Conservation (phyloP, 257 asterid species). For the Solanum tarijense region DNA sequence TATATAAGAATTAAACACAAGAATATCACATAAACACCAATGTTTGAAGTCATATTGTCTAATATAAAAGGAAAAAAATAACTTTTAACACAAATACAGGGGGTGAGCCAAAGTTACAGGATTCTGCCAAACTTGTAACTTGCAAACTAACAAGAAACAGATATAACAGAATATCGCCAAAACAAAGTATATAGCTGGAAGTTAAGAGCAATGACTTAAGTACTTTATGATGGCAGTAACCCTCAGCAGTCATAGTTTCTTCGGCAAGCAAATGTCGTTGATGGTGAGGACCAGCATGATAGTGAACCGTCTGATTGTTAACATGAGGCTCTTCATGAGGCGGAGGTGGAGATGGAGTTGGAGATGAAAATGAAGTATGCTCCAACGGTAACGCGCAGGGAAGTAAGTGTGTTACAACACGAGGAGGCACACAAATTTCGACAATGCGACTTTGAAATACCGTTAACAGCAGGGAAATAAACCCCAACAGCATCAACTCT, state of each 20-base stretch:
- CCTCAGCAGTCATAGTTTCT: not conserved
- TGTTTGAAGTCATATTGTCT: not conserved
- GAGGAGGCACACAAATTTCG: conserved; percentile 21
- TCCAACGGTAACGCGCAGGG: conserved; percentile 16
- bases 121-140: not conserved
- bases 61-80: not conserved
- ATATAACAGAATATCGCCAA: not conserved
- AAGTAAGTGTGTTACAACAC: conserved; percentile 18
- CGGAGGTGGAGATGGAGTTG: not conserved
- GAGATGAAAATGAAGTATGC: not conserved
- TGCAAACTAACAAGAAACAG: not conserved
- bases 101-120: not conserved
- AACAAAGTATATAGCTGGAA: not conserved
- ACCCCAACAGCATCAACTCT: conserved; percentile 51
- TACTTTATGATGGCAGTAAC: not conserved
- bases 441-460: conserved; percentile 22
- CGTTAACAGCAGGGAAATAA: conserved; percentile 33
- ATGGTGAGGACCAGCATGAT: not conserved
- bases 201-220: not conserved
- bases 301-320: not conserved
- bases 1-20: not conserved
- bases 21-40: not conserved
- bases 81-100: not conserved
- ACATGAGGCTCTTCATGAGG: conserved; percentile 3
- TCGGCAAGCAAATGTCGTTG: not conserved